phyloP scores from a whole-genome alignment of 2,329 filamentous ascomycete genomes.

The Claviceps paspali region DNA sequence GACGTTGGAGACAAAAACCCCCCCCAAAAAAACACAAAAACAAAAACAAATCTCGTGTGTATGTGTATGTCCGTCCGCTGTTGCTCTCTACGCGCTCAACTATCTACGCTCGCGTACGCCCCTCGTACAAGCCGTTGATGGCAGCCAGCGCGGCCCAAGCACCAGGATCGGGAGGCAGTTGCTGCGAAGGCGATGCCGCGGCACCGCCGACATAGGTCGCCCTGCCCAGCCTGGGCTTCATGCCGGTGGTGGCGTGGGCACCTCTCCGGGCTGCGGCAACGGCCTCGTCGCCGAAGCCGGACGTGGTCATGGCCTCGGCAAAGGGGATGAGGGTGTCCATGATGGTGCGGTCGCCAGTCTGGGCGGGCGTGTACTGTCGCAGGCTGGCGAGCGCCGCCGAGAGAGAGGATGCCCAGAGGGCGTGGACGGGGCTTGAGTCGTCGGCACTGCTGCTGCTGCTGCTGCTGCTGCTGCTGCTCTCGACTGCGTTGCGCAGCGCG shows the following conservation, averaged over 20 bases:
- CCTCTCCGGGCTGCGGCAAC: constrained; percentile 44
- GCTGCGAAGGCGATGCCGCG: constrained; percentile 32
- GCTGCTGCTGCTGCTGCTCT: constrained; percentile 19
- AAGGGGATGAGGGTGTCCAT: constrained; percentile 44
- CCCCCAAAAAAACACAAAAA: too few relatives aligned
- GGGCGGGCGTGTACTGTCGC: constrained; percentile 37
- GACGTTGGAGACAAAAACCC: too few relatives aligned
- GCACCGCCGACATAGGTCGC: constrained; percentile 54
- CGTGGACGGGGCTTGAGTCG: too few relatives aligned
- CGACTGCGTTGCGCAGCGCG: constrained; percentile 27
- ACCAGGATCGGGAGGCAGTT: constrained; percentile 51
- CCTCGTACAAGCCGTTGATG: too few relatives aligned
- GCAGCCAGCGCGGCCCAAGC: constrained; percentile 54
- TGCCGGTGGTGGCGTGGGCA: constrained; percentile 46
- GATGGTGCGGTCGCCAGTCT: constrained; percentile 39
- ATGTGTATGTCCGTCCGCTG: too few relatives aligned
- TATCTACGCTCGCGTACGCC: too few relatives aligned
- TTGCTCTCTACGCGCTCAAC: too few relatives aligned
- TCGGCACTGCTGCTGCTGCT: too few relatives aligned
- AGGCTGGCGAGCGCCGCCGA: constrained; percentile 29
- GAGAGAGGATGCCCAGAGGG: constrained; percentile 29
- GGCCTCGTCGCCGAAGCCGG: constrained; percentile 37
- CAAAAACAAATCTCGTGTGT: too few relatives aligned
- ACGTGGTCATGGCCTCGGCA: constrained; percentile 28
- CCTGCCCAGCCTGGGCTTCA: constrained; percentile 49